A percentile compares a stretch with the other conserved stretches of the same genome.
Evolutionary conservation across 129 eudicot genomes (phyloP).

Genomic region (Flaveria sonorensis): DNA sequence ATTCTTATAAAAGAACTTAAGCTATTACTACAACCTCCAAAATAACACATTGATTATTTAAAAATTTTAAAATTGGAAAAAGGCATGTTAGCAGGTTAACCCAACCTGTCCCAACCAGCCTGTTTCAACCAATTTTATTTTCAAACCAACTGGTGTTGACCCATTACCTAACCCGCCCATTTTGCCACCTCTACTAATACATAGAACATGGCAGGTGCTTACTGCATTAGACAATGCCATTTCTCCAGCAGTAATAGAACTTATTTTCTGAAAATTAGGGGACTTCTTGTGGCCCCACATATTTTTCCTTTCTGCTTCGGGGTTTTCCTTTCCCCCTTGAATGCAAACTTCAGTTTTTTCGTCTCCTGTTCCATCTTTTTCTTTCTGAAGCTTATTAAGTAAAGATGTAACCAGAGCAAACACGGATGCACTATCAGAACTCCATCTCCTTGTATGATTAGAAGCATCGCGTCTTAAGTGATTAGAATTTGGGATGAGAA

Average conservation of each 20-base stretch:
- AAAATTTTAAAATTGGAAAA: neutral
- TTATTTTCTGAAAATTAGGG: conserved; percentile 72
- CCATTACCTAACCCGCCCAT: conserved; percentile 2
- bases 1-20: neutral
- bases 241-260: conserved; percentile 70
- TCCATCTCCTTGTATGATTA: conserved; percentile 62
- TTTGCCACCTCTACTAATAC: neutral
- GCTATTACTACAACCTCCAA: neutral
- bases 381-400: conserved; percentile 83
- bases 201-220: conserved; percentile 31
- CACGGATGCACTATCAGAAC: conserved; percentile 62
- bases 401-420: conserved; percentile 70
- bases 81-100: neutral
- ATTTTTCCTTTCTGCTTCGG: conserved; percentile 62
- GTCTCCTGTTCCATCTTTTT: conserved; percentile 51
- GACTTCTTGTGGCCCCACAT: conserved; percentile 70
- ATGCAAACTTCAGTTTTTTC: conserved; percentile 42
- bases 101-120: neutral
- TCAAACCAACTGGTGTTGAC: neutral
- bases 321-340: conserved; percentile 42
- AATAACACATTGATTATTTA: neutral
- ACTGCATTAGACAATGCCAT: conserved; percentile 59
- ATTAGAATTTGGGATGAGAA: conserved; percentile 73
- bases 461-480: conserved; percentile 58
- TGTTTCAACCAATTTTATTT: neutral